Conservation (phyloP, 108 stramenopile species). For the Cyclotella cryptica region DNA sequence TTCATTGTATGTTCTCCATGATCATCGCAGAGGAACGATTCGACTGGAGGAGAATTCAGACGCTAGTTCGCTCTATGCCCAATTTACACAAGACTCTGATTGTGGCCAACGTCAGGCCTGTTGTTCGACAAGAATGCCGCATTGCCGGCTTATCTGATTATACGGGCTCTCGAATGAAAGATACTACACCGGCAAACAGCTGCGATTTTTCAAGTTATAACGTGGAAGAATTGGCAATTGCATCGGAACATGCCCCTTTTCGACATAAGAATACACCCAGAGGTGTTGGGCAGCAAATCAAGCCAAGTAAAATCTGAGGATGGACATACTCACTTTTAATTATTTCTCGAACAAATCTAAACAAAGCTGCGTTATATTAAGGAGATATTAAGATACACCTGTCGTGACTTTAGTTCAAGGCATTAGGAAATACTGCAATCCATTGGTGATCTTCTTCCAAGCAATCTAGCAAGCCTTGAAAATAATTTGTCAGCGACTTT, state of each 20-base stretch:
- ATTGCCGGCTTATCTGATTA: neutral
- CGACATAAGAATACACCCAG: slow-evolving; percentile 65
- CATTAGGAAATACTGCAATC: neutral
- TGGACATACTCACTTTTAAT: too few species aligned
- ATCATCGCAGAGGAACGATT: slow-evolving; percentile 52
- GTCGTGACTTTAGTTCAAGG: neutral
- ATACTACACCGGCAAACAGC: slow-evolving; percentile 1
- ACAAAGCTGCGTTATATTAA: too few species aligned
- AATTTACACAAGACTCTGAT: slow-evolving; percentile 88
- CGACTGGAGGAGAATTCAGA: slow-evolving; percentile 85
- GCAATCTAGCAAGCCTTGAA: neutral
- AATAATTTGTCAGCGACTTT: neutral
- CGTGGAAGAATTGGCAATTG: slow-evolving; percentile 82
- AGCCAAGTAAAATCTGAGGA: slow-evolving; percentile 17
- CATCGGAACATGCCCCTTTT: slow-evolving; percentile 91
- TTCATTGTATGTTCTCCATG: neutral
- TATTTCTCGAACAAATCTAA: too few species aligned
- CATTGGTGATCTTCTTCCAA: slow-evolving; percentile 4
- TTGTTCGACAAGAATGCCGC: neutral
- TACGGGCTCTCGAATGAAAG: neutral
- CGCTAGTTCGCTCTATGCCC: slow-evolving; percentile 80
- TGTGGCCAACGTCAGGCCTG: slow-evolving; percentile 52
- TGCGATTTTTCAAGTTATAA: slow-evolving; percentile 14
- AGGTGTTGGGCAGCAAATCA: slow-evolving; percentile 70
- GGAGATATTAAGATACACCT: too few species aligned